Percentiles rank a stretch among this genome's conserved stretches.
These are phyloP conservation scores for Ascochyta fabae DNA, from an alignment of 2,329 filamentous ascomycete species.

Conservation along the genomic window DNA sequence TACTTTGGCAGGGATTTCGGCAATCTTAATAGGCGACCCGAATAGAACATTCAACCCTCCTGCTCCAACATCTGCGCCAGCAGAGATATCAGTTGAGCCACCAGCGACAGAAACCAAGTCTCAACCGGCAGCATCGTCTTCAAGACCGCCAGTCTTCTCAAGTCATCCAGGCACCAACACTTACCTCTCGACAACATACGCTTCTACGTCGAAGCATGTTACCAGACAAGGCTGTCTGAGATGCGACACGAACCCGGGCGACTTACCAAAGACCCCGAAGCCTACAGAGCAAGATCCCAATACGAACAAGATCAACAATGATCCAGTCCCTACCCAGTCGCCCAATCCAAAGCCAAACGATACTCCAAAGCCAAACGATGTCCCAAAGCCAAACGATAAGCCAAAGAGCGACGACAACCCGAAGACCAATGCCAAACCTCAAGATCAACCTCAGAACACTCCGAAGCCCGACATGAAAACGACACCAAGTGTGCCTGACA, in stretches of 20 bases:
- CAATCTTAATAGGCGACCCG: constrained; percentile 1
- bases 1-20: constrained; percentile 9
- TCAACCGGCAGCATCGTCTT: neutral
- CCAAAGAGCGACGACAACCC: constrained; percentile 1
- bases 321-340: neutral
- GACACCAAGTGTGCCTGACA: constrained; percentile 19
- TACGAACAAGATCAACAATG: constrained; percentile 3
- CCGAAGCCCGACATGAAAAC: constrained; percentile 5
- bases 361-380: neutral
- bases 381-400: constrained; percentile 4
- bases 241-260: constrained; percentile 13
- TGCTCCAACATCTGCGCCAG: constrained; percentile 4
- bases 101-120: neutral
- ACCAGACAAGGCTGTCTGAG: constrained; percentile 37
- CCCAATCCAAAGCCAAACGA: constrained; percentile 6
- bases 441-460: constrained; percentile 8
- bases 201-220: constrained; percentile 35
- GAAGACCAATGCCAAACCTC: constrained; percentile 8
- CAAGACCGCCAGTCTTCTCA: neutral
- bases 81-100: neutral
- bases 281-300: constrained; percentile 8
- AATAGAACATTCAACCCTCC: constrained; percentile 1
- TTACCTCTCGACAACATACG: constrained; percentile 35
- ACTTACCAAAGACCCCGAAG: constrained; percentile 5
- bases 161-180: constrained; percentile 27